Conservation (phyloP, 305 asterid genomes). For the Fraxinus floribunda region DNA sequence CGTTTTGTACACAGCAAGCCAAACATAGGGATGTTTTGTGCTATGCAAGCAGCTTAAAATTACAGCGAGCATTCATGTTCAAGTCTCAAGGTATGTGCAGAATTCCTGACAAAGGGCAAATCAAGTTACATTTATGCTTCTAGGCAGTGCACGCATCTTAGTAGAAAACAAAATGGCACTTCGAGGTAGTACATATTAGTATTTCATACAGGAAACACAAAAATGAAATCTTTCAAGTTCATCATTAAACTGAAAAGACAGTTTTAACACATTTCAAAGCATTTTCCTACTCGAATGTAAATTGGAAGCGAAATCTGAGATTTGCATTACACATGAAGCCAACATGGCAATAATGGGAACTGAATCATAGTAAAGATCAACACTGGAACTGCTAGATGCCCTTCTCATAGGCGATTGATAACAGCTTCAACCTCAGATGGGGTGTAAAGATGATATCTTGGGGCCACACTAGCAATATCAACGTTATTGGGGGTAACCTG, state of each 20-base stretch:
- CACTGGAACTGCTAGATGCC: slow-evolving; percentile 1
- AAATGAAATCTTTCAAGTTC: neutral
- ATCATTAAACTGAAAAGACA: neutral
- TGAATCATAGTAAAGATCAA: neutral
- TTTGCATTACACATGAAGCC: neutral
- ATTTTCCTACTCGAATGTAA: neutral
- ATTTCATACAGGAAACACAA: neutral
- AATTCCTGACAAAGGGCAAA: neutral
- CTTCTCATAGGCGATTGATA: slow-evolving; percentile 58
- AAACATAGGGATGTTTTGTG: too few relatives aligned
- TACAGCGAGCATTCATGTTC: neutral
- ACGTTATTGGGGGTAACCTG: slow-evolving; percentile 90
- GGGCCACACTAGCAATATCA: slow-evolving; percentile 81
- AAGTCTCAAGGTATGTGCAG: neutral
- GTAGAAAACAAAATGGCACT: neutral
- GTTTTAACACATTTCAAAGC: neutral
- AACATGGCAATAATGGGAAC: slow-evolving; percentile 6
- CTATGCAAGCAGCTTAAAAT: neutral
- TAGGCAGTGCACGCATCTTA: neutral
- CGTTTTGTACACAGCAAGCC: too few relatives aligned
- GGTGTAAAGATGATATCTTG: slow-evolving; percentile 69
- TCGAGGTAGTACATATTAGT: neutral
- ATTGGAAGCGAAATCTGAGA: neutral
- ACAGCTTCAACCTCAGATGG: slow-evolving; percentile 85
- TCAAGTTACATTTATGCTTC: neutral